Percentiles rank a stretch among this genome's conserved stretches.
phyloP scores from a whole-genome alignment of 176 grass and related monocot genomes.

The Typha latifolia region DNA sequence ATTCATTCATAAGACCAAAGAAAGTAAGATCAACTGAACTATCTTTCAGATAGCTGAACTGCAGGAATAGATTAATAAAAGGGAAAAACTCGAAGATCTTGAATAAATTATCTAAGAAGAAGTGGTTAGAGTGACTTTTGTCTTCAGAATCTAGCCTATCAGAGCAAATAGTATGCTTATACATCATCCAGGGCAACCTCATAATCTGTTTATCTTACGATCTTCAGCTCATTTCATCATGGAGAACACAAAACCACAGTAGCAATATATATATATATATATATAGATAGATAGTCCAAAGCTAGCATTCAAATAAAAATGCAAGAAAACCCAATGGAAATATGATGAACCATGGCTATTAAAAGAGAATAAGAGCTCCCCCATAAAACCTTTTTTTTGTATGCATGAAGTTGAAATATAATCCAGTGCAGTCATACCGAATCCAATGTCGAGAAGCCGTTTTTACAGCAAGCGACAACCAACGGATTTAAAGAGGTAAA shows the following conservation, averaged over 20 bases:
- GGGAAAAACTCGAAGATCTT: too few species aligned
- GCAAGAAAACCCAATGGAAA: neutral
- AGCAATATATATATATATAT: too few species aligned
- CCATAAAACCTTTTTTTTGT: neutral
- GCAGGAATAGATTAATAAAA: too few species aligned
- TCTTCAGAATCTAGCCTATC: neutral
- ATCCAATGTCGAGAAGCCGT: conserved; percentile 71
- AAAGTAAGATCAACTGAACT: too few species aligned
- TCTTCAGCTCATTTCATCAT: too few species aligned
- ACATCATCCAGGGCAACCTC: too few species aligned
- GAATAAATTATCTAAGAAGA: neutral
- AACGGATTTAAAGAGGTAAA: conserved; percentile 82
- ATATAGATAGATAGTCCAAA: neutral
- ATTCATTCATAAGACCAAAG: too few species aligned
- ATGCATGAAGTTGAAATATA: neutral
- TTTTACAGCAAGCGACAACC: conserved; percentile 81
- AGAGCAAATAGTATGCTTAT: too few species aligned
- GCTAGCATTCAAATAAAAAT: neutral
- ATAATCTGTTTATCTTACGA: too few species aligned
- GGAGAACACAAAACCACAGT: too few species aligned
- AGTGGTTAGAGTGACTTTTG: neutral
- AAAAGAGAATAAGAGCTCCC: neutral
- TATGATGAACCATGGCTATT: neutral
- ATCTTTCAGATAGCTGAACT: too few species aligned
- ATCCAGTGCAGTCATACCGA: conserved; percentile 41